Conservation (phyloP, 2,329 filamentous ascomycete genomes). For the Verticillium nubilum region DNA sequence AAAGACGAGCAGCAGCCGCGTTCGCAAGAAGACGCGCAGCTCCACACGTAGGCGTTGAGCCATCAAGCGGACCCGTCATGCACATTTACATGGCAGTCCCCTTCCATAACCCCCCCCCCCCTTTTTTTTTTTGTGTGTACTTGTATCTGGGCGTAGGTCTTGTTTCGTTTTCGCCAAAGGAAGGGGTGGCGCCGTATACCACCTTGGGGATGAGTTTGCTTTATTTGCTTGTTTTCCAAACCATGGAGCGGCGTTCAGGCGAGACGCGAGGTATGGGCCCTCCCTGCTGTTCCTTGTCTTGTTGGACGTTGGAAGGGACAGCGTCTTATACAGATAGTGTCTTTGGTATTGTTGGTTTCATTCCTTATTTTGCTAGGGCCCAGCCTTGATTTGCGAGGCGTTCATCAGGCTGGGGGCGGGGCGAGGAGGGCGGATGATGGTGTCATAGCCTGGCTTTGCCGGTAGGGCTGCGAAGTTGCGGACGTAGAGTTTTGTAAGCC, state of each 20-base stretch:
- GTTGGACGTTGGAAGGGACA: not conserved
- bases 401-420: not conserved
- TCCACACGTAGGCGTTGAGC: conserved; percentile 27
- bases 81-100: not conserved
- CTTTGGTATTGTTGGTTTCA: not conserved
- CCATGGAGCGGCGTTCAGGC: not conserved
- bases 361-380: not conserved
- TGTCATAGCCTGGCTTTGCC: not conserved
- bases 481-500: not conserved
- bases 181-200: not conserved
- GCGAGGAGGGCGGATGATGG: not conserved
- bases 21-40: conserved; percentile 26
- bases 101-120: no score
- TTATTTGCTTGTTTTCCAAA: not conserved
- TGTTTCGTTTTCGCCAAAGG: not conserved
- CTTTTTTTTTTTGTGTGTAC: not conserved
- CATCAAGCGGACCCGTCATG: not conserved
- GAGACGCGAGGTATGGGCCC: not conserved
- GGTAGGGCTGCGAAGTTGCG: not conserved
- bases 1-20: conserved; percentile 17
- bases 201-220: not conserved
- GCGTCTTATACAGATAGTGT: not conserved
- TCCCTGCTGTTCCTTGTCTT: not conserved
- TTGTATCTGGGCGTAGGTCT: not conserved
- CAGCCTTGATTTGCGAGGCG: not conserved